These are phyloP conservation scores for Funneliformis mosseae DNA, from an alignment of 192 early-diverging fungal species.

Conservation along the genomic window DNA sequence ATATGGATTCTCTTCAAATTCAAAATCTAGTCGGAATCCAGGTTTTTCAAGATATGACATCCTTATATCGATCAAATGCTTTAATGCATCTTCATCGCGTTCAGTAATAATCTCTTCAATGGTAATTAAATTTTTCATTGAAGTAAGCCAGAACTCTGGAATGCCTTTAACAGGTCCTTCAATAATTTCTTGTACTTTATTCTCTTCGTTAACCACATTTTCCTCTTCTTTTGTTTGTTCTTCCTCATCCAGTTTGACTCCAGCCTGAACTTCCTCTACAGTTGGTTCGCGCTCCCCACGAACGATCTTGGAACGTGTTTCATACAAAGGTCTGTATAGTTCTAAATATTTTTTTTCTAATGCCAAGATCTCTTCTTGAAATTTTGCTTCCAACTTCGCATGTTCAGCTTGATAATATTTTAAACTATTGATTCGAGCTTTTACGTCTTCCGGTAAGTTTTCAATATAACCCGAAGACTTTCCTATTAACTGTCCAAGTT, in stretches of 20 bases:
- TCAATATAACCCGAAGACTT: constrained; percentile 73
- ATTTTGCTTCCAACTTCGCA: constrained; percentile 78
- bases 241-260: constrained; percentile 62
- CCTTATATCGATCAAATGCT: constrained; percentile 88
- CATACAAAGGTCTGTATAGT: constrained; percentile 87
- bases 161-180: constrained; percentile 63
- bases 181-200: constrained; percentile 38
- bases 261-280: constrained; percentile 74
- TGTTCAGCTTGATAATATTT: constrained; percentile 90
- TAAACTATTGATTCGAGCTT: constrained; percentile 84
- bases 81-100: constrained; percentile 86
- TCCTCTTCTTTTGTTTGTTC: constrained; percentile 62
- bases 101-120: constrained; percentile 87
- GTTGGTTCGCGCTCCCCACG: constrained; percentile 87
- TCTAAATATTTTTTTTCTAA: constrained; percentile 96
- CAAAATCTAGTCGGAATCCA: constrained; percentile 94
- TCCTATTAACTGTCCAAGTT: constrained; percentile 79
- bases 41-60: constrained; percentile 84
- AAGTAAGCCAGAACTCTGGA: constrained; percentile 97
- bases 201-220: constrained; percentile 38
- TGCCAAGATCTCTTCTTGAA: constrained; percentile 91
- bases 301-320: constrained; percentile 82
- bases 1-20: constrained; percentile 85
- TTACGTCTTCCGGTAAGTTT: constrained; percentile 74
- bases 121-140: constrained; percentile 82